Percentiles rank a stretch among this genome's conserved stretches.
Evolutionary conservation across 495 filamentous ascomycete species (phyloP).

Genomic region (Ascodesmis nigricans): DNA sequence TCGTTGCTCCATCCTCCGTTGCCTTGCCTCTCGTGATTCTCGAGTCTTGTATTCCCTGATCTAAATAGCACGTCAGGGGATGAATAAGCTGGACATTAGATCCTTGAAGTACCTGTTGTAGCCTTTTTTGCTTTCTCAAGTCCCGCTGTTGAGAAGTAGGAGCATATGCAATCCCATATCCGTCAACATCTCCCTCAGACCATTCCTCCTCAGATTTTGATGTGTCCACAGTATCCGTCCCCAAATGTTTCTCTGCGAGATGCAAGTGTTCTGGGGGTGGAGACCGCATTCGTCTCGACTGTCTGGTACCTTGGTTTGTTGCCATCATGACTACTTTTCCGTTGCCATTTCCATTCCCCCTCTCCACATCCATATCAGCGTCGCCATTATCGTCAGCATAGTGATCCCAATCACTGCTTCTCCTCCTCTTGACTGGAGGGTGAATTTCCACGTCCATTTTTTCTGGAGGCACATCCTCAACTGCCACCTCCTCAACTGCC

Average conservation of each 20-base stretch:
- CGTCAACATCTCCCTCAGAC: conserved; percentile 22
- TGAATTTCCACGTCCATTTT: not conserved
- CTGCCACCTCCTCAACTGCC: not conserved
- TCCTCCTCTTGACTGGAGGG: not conserved
- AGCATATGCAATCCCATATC: conserved; percentile 66
- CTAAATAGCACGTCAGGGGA: conserved; percentile 4
- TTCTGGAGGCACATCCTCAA: conserved; percentile 3
- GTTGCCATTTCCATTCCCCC: conserved; percentile 1
- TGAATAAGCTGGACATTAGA: not conserved
- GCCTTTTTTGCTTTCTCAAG: conserved; percentile 47
- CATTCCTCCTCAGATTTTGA: conserved; percentile 25
- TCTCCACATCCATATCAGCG: not conserved
- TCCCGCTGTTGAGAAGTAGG: conserved; percentile 70
- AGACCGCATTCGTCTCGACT: conserved; percentile 8
- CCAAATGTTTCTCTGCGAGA: conserved; percentile 1
- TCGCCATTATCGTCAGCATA: not conserved
- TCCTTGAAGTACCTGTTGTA: conserved; percentile 34
- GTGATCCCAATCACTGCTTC: conserved; percentile 4
- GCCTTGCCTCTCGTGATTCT: conserved; percentile 64
- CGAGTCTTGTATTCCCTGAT: conserved; percentile 61
- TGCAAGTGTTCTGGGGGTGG: conserved; percentile 6
- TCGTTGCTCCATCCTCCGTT: conserved; percentile 44
- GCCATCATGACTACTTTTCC: not conserved
- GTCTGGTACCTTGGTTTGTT: not conserved
- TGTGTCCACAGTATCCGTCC: not conserved